These are phyloP conservation scores for Talaromyces sp. DNA, from an alignment of 2,329 filamentous ascomycete genomes.

Conservation along the genomic window DNA sequence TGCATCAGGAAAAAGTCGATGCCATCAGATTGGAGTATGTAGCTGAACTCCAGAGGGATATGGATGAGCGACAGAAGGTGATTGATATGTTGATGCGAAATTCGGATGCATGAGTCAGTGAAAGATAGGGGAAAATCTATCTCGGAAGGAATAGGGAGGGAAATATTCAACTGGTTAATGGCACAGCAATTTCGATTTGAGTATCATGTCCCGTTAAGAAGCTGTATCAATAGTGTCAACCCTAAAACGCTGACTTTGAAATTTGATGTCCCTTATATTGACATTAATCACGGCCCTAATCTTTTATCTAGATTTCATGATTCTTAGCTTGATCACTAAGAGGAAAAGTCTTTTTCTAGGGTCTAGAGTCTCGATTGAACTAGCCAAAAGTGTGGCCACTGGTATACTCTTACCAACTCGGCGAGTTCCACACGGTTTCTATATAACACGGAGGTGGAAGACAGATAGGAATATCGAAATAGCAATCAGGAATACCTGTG, in stretches of 20 bases:
- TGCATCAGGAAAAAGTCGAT: constrained; percentile 11
- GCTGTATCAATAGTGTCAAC: no score
- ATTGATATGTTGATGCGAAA: constrained; percentile 8
- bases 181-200: no score
- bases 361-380: no score
- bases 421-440: background rate
- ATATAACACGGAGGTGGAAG: background rate
- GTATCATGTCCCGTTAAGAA: no score
- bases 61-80: constrained; percentile 10
- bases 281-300: no score
- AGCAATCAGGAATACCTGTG: background rate
- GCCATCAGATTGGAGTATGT: constrained; percentile 8
- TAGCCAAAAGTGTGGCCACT: background rate
- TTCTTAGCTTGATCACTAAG: no score
- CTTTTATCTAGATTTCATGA: no score
- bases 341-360: no score
- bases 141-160: no score
- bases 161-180: no score
- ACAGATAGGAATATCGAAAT: background rate
- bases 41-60: constrained; percentile 6
- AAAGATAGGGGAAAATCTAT: background rate
- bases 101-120: background rate
- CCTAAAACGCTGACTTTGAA: no score
- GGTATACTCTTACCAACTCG: background rate
- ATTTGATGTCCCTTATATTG: no score